Conservation (phyloP, 352 stramenopile genomes). For the Globisporangium paddicum region DNA sequence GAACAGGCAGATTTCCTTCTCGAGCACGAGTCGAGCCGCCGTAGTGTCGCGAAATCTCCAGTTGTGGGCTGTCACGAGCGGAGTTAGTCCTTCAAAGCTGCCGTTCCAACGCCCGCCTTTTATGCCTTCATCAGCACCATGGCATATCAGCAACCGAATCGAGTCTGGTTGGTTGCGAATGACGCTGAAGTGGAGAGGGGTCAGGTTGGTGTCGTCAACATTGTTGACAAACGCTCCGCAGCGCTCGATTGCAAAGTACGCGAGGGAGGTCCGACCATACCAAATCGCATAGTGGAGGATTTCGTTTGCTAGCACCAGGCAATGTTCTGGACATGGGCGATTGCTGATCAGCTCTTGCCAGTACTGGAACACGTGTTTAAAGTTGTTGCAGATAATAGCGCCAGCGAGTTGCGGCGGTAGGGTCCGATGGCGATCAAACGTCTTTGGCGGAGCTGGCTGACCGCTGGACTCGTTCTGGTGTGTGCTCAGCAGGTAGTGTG, state of each 20-base stretch:
- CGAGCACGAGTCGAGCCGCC: constrained; percentile 56
- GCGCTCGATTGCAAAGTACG: constrained; percentile 56
- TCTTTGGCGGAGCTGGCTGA: constrained; percentile 20
- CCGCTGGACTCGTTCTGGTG: constrained; percentile 24
- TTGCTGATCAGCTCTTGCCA: constrained; percentile 48
- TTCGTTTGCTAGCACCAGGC: constrained; percentile 62
- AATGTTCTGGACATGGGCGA: constrained; percentile 13
- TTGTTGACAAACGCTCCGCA: constrained; percentile 69
- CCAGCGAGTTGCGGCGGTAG: constrained; percentile 45
- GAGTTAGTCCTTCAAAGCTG: constrained; percentile 31
- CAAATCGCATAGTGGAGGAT: constrained; percentile 77
- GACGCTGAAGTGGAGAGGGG: constrained; percentile 72
- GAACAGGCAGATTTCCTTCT: constrained; percentile 70
- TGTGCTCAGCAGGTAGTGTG: constrained; percentile 38
- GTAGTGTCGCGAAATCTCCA: constrained; percentile 71
- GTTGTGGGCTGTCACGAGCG: constrained; percentile 47
- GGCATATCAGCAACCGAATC: constrained; percentile 55
- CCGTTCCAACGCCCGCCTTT: constrained; percentile 35
- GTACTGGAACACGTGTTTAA: constrained; percentile 25
- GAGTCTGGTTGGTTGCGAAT: constrained; percentile 76
- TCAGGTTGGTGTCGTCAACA: constrained; percentile 59
- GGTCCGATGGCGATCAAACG: constrained; percentile 60
- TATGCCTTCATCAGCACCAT: constrained; percentile 31
- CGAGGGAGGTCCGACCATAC: constrained; percentile 53
- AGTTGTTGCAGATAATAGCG: constrained; percentile 35